Percentiles rank a stretch among this genome's conserved stretches.
These are phyloP conservation scores for Ophidiomyces ophidiicola DNA, from an alignment of 2,329 filamentous ascomycete species.

Conservation along the genomic window DNA sequence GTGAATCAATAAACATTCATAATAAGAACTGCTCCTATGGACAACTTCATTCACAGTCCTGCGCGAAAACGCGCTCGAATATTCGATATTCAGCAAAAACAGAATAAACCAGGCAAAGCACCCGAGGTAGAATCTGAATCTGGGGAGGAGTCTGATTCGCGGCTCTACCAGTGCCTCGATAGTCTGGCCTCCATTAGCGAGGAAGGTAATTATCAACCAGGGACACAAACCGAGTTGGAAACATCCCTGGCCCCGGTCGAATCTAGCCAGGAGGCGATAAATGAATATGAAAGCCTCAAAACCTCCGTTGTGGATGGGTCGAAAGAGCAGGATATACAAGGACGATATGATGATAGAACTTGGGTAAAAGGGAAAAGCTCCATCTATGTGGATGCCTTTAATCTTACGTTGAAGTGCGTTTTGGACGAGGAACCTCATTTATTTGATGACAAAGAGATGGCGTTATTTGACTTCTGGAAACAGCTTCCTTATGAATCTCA, in stretches of 20 bases:
- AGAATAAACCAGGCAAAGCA: not conserved
- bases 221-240: conserved; percentile 54
- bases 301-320: conserved; percentile 39
- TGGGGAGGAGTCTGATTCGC: not conserved
- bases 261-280: conserved; percentile 58
- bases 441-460: conserved; percentile 66
- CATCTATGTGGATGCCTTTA: conserved; percentile 96
- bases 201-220: conserved; percentile 16
- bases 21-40: too few relatives aligned
- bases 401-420: conserved; percentile 78
- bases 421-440: conserved; percentile 78
- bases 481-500: conserved; percentile 69
- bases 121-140: not conserved
- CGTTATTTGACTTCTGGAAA: conserved; percentile 66
- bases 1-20: too few relatives aligned
- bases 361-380: conserved; percentile 74
- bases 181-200: conserved; percentile 1
- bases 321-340: conserved; percentile 33
- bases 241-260: conserved; percentile 56
- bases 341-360: conserved; percentile 32
- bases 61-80: conserved; percentile 9
- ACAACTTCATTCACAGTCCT: conserved; percentile 2
- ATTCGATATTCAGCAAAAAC: not conserved
- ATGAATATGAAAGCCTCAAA: conserved; percentile 63
- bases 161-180: conserved; percentile 20